A percentile compares a stretch with the other conserved stretches of the same genome.
Conservation (phyloP, 495 filamentous ascomycete genomes). For the Aspergillus haitiensis region DNA sequence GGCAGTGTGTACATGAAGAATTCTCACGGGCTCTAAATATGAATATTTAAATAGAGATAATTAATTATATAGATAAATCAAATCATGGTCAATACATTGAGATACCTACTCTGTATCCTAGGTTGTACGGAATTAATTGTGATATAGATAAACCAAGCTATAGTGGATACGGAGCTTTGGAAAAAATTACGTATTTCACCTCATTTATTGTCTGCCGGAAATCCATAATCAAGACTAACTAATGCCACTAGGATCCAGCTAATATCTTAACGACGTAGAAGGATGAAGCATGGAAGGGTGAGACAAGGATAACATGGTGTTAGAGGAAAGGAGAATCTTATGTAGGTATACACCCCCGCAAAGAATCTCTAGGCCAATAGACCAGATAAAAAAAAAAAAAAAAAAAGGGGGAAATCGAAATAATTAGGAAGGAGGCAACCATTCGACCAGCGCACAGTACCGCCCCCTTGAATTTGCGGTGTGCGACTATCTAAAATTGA, state of each 20-base stretch:
- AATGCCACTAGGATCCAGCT: slow-evolving; percentile 6
- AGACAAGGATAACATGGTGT: background rate
- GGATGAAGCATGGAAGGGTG: background rate
- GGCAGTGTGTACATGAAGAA: too few relatives aligned
- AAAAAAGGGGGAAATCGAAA: slow-evolving; percentile 21
- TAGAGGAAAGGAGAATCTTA: background rate
- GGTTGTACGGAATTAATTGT: too few relatives aligned
- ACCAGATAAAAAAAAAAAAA: slow-evolving; percentile 24
- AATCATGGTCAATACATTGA: too few relatives aligned
- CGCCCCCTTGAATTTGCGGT: slow-evolving; percentile 44
- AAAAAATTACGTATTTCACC: background rate
- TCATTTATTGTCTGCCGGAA: slow-evolving; percentile 14
- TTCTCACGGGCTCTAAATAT: background rate
- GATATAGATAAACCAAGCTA: too few relatives aligned
- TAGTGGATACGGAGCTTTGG: background rate
- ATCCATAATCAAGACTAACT: slow-evolving; percentile 4
- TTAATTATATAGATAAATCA: background rate
- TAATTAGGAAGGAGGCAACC: slow-evolving; percentile 45
- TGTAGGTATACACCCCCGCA: background rate
- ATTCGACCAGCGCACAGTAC: slow-evolving; percentile 67
- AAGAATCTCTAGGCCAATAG: slow-evolving; percentile 12
- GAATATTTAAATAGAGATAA: background rate
- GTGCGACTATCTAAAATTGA: slow-evolving; percentile 56
- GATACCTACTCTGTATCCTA: too few relatives aligned
- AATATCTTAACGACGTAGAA: slow-evolving; percentile 11